These are phyloP conservation scores for Leccinum uliginosum DNA, from an alignment of 768 basidiomycete genomes.

Conservation along the genomic window DNA sequence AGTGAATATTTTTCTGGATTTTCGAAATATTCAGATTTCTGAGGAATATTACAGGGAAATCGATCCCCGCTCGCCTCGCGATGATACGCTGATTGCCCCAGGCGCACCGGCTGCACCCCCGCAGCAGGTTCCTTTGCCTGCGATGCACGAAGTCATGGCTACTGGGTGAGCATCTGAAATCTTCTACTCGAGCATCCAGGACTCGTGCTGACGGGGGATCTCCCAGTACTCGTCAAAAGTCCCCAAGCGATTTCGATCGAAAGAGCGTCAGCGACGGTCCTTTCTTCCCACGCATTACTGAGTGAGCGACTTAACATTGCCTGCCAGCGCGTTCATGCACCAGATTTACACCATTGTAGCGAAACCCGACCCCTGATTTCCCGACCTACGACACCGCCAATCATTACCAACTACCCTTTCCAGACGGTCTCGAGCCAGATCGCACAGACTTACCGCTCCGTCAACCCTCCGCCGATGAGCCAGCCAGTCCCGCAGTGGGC, in stretches of 20 bases:
- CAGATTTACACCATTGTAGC: slow-evolving; percentile 28
- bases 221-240: slow-evolving; percentile 15
- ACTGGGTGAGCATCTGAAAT: slow-evolving; percentile 11
- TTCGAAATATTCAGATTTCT: not conserved
- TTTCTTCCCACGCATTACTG: slow-evolving; percentile 11
- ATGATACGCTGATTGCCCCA: slow-evolving; percentile 24
- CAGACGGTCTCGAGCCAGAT: slow-evolving; percentile 21
- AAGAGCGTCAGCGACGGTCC: slow-evolving; percentile 11
- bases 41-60: slow-evolving; percentile 8
- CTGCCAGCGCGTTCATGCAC: not conserved
- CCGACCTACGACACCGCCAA: slow-evolving; percentile 28
- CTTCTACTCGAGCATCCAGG: no score
- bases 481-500: slow-evolving; percentile 30
- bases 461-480: slow-evolving; percentile 14
- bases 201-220: not conserved
- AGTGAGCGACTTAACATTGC: slow-evolving; percentile 21
- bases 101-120: slow-evolving; percentile 11
- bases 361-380: slow-evolving; percentile 53
- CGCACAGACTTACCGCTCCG: slow-evolving; percentile 21
- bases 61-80: slow-evolving; percentile 32
- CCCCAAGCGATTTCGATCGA: slow-evolving; percentile 17
- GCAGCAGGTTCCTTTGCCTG: slow-evolving; percentile 27
- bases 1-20: slow-evolving; percentile 15
- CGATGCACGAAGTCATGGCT: slow-evolving; percentile 33
- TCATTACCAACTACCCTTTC: slow-evolving; percentile 21